A percentile compares a stretch with the other conserved stretches of the same genome.
Conservation (phyloP, 2,329 filamentous ascomycete species). For the Pleomassaria siparia region DNA sequence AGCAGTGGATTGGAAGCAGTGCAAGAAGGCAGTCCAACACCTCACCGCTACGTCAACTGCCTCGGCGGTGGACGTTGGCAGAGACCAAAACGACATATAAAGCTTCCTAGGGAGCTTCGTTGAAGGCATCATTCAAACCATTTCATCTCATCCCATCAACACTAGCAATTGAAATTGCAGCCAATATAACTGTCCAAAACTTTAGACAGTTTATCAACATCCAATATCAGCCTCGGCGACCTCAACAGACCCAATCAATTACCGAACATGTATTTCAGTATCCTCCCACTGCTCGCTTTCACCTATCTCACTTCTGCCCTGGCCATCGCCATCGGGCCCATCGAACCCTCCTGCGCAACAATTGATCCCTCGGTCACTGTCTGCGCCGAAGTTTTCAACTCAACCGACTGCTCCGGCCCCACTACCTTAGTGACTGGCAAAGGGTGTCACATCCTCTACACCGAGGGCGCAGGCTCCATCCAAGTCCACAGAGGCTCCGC, state of each 20-base stretch:
- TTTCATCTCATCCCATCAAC: background rate
- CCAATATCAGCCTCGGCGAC: background rate
- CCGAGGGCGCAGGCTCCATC: background rate
- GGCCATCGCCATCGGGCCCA: background rate
- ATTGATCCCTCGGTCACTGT: background rate
- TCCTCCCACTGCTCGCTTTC: background rate
- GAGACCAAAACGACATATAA: background rate
- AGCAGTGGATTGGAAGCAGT: background rate
- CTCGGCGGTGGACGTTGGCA: background rate
- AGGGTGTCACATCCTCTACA: background rate
- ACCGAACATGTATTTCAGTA: background rate
- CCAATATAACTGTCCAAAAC: too few relatives aligned
- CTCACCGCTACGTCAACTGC: conserved; percentile 2
- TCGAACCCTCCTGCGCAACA: background rate
- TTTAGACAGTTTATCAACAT: background rate
- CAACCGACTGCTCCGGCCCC: background rate
- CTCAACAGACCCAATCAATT: background rate
- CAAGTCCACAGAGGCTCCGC: background rate
- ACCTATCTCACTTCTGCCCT: background rate
- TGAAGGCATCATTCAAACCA: background rate
- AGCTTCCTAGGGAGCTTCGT: background rate
- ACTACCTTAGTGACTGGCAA: background rate
- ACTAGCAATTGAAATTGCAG: too few relatives aligned
- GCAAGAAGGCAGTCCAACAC: too few relatives aligned
- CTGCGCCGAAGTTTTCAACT: conserved; percentile 3